Evolutionary conservation across 352 stramenopile genomes (phyloP), one percentile per base, ranked within the genome.

Genomic region (Phytophthora gonapodyides): DNA sequence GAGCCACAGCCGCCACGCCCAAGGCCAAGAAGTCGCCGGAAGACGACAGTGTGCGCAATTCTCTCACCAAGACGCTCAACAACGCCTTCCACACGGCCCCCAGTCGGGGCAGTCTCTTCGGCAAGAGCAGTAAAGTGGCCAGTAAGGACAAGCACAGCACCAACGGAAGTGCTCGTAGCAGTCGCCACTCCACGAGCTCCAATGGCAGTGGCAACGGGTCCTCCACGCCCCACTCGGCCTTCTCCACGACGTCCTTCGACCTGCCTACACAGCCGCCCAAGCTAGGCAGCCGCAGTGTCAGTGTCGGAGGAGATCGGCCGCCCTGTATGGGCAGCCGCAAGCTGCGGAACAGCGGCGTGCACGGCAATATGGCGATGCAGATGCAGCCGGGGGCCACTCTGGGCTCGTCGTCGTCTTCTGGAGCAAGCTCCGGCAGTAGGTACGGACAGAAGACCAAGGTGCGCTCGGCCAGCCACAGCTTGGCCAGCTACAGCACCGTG

Each of bases 241-340:
- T 76, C 46, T 70, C 66, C 5, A 59, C 71, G 15, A 48, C 52
- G 46, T 72, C 67, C 2, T 65, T 73, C 43, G 56, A 73, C 1
- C 27, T 69, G 7, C 24, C 49, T 0, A 37, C 55, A 8, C 59
- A 73, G 40, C 71, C 67, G 24, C 64, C 67, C 2, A 64, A 67
- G 38, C 67, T 80, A 27, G 67, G 63, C 9, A 48, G 24, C 21
- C 38, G 71, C n/a, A 79, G 71, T 46, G 40, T 75, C 33, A 76
- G 71, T 43, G 71, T 49, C 0, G 64, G 60, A 7, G 60, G 51
- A 42, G 59, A 64, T 12, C 36, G 37, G 12, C 54, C 49, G 21
- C 56, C 62, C 4, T 73, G 61, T 40, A 68, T 60, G 44, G 49
- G 53, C 30, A 63, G 45, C 34, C 65, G 65, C n/a, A 55, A 45